Base-by-base conservation (phyloP, 129 eudicot genomes). In the Tanacetum coccineum region DNA sequence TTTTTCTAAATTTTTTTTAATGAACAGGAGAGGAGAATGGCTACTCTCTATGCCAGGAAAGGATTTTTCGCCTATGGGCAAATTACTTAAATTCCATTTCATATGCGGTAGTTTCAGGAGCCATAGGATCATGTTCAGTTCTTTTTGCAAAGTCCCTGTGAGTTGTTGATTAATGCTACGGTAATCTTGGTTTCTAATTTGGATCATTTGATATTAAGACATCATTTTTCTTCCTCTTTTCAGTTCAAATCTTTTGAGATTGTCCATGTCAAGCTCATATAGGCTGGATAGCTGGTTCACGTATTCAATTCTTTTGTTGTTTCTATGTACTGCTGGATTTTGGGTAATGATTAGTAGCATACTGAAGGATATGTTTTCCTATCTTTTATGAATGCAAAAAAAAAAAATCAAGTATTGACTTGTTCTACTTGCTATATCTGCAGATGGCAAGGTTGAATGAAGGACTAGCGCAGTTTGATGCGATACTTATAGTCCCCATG, bases 91-190 rank as follows among this genome's bases (percentile, higher is more conserved):
- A 95, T 93, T 76, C 98, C 98, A 8, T 86, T 73, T 93, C 98
- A 18, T 93, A 82, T 74, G 98, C 98, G 42, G 74, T 93, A 74
- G 98, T 93, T 64, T 93, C 98, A 58, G 98, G 96, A 54, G 98
- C 98, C 47, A 84, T 93, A 8, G 98, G 98, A 73, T 93, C 98
- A 70, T 93, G 96, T 74, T 93, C 98, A 63, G 98, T 93, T 39
- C 84, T 93, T 66, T 93, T 93, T 71, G 98, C 98, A 40, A 93
- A 93, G 74, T 93, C 98, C 58, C 86, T 93, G 98, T 93, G 81
- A 85, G 95, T 70, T 30, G 12, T 65, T 66, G 49, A 9, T 60
- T 40, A 21, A 58, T 74, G 61, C 19, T 47, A 30, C 26, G 39
- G 26, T 68, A 51, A 62, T 56, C 22, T 66, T 40, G 12, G 32